Base-by-base conservation (phyloP, 768 basidiomycete genomes). In the Macrolepiota albuminosa region DNA sequence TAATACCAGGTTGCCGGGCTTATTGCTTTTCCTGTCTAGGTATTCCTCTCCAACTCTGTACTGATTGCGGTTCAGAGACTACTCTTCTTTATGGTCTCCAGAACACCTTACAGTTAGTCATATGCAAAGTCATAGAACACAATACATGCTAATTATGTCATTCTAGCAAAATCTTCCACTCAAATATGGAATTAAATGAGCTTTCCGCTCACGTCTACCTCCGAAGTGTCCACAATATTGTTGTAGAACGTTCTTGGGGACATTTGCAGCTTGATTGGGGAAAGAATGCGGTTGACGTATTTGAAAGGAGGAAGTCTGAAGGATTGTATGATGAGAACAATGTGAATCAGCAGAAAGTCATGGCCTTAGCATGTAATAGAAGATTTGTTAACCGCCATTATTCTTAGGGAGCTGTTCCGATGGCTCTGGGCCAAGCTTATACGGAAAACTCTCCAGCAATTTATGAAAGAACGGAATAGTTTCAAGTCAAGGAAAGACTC, bases 31-130 rank as follows among this genome's bases (percentile, higher is more conserved):
- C n/a, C n/a, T n/a, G n/a, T n/a, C 24, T 46, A 46, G 21, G 45
- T 10, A 24, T 24, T 5, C 45, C 21, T 46, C 21, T 46, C 2
- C 52, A 54, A 16, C 37, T 68, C 2, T 68, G 69, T 1, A 74
- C 71, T 0, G 77, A 78, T 48, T 74, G 72, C 61, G 73, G 77
- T 1, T 70, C 70, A 0, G 77, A 78, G 47, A 77, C 74, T 0
- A 73, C 71, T 1, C 56, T 66, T 31, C 40, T 71, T 1, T 77
- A 60, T 69, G 75, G 72, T 10, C 24, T 54, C 13, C 21, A 46
- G 13, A 46, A 46, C 13, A 11, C 45, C 4, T 24, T 45, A 6
- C 21, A 9, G n/a, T n/a, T n/a, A n/a, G n/a, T n/a, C n/a, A n/a
- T n/a, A n/a, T n/a, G n/a, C n/a, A n/a, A n/a, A n/a, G n/a, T n/a